phyloP scores from a whole-genome alignment of 2,329 filamentous ascomycete genomes.

The Xylaria hypoxylon region DNA sequence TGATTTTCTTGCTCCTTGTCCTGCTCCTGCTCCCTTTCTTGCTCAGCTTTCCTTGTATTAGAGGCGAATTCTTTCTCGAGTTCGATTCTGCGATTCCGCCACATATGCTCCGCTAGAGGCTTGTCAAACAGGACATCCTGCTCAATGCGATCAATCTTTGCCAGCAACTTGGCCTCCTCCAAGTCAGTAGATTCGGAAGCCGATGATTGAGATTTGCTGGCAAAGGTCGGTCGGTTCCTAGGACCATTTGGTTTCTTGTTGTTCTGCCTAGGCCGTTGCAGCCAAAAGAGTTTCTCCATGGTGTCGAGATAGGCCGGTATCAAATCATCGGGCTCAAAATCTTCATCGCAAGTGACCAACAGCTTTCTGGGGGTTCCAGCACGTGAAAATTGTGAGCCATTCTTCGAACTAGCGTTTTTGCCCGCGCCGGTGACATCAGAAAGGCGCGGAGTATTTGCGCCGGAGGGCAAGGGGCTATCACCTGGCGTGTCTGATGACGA shows the following conservation, averaged over 20 bases:
- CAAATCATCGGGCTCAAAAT: slow-evolving; percentile 80
- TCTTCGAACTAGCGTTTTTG: slow-evolving; percentile 53
- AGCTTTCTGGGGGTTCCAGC: slow-evolving; percentile 56
- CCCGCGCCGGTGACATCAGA: slow-evolving; percentile 51
- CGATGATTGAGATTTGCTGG: background rate
- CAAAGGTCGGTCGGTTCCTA: slow-evolving; percentile 33
- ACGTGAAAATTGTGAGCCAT: slow-evolving; percentile 48
- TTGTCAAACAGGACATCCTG: slow-evolving; percentile 81
- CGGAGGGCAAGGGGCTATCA: slow-evolving; percentile 63
- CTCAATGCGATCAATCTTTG: slow-evolving; percentile 81
- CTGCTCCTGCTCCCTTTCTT: slow-evolving; percentile 50
- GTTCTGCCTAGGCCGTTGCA: slow-evolving; percentile 66
- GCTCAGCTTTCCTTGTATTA: slow-evolving; percentile 57
- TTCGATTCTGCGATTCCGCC: slow-evolving; percentile 69
- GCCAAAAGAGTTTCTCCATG: slow-evolving; percentile 74
- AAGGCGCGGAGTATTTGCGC: slow-evolving; percentile 62
- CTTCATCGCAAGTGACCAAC: slow-evolving; percentile 69
- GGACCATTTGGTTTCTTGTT: slow-evolving; percentile 54
- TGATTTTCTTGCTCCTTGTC: slow-evolving; percentile 50
- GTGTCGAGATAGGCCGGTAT: slow-evolving; percentile 81
- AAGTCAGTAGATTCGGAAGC: slow-evolving; percentile 51
- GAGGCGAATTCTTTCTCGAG: slow-evolving; percentile 71
- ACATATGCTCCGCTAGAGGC: slow-evolving; percentile 71
- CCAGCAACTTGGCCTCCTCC: slow-evolving; percentile 73
- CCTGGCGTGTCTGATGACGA: slow-evolving; percentile 57